Conservation (phyloP, 768 basidiomycete species). For the Fomitopsis pulvina region DNA sequence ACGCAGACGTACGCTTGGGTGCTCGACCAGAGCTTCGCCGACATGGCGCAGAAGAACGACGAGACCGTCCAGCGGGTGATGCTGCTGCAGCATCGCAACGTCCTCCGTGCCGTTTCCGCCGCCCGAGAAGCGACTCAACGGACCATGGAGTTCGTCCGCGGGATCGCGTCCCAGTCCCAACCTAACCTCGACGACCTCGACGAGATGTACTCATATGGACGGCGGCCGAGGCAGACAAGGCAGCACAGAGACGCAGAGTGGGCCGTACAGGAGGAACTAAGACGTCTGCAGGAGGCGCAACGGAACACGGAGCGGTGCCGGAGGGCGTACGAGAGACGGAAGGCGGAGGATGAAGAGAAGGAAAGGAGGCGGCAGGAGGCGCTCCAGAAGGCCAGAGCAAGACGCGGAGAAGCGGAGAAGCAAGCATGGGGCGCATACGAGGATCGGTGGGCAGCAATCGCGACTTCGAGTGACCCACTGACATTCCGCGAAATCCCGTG, state of each 20-base stretch:
- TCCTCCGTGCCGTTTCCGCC: slow-evolving; percentile 15
- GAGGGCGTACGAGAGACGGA: slow-evolving; percentile 32
- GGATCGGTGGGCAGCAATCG: slow-evolving; percentile 50
- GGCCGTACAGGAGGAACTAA: slow-evolving; percentile 19
- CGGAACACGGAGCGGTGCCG: slow-evolving; percentile 17
- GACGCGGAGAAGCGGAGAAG: slow-evolving; percentile 36
- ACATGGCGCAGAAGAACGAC: slow-evolving; percentile 36
- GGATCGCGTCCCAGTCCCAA: slow-evolving; percentile 44
- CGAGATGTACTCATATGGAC: slow-evolving; percentile 2
- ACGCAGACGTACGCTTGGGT: slow-evolving; percentile 33
- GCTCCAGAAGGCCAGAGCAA: slow-evolving; percentile 32
- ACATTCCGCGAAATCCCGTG: slow-evolving; percentile 65
- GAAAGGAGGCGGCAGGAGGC: slow-evolving; percentile 24
- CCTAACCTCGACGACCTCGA: slow-evolving; percentile 25
- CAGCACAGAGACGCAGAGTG: slow-evolving; percentile 15
- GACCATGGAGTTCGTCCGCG: slow-evolving; percentile 45
- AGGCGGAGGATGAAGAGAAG: slow-evolving; percentile 31
- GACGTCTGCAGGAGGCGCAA: slow-evolving; percentile 15
- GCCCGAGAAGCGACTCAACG: slow-evolving; percentile 27
- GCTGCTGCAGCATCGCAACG: slow-evolving; percentile 41
- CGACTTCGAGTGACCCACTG: slow-evolving; percentile 24
- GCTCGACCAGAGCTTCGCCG: slow-evolving; percentile 44
- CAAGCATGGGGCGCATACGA: slow-evolving; percentile 65
- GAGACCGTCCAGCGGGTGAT: slow-evolving; percentile 62
- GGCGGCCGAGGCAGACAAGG: background rate